Base-by-base conservation (phyloP, 1,139 yeast species). In the Kodamaea arcana region DNA sequence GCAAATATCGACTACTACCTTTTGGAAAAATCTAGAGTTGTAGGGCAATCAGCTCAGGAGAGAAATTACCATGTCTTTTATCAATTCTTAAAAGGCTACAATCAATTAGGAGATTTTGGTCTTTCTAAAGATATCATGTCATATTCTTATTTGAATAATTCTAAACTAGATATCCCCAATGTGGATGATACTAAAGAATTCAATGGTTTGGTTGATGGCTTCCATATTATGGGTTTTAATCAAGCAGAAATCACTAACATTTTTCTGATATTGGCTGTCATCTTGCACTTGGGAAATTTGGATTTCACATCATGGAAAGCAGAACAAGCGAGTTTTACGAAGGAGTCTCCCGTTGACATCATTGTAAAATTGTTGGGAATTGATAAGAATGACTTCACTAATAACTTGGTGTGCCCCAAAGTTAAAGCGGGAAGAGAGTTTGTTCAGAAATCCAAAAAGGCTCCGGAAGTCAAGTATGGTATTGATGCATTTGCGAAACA, bases 1-100 rank as follows among this genome's bases (percentile, higher is more conserved):
- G 97, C 97, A 9, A 82, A 85, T 43, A 87, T 94, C 37, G 96
- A 92, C 52, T 94, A 95, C 84, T 94, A 94, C 50, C 65, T 94
- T 23, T 65, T 94, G 33, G 99, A 94, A 57, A 94, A 92, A 58
- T 86, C 97, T 7, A 77, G 99, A 50, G 96, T 94, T 13, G 83
- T 87, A n/a, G 65, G 75, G 31, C 97, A 88, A 59, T 77, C 83
- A 32, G 43, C 64, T 4, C 65, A 75, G 14, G 98, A 92, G 59
- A 72, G 98, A 54, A 92, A 90, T 54, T 92, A 92, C 55, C 98
- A 92, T 56, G 76, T 90, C 4, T 92, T 92, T 54, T 94, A 92
- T 57, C 97, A 94, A 54, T 62, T 94, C 29, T 61, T 94, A 23
- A 67, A 73, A 34, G 95, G 97, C 8, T 75, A 84, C 16, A 65